A percentile compares a stretch with the other conserved stretches of the same genome.
Evolutionary conservation across 495 filamentous ascomycete species (phyloP).

Genomic region (Coniosporium apollinis): DNA sequence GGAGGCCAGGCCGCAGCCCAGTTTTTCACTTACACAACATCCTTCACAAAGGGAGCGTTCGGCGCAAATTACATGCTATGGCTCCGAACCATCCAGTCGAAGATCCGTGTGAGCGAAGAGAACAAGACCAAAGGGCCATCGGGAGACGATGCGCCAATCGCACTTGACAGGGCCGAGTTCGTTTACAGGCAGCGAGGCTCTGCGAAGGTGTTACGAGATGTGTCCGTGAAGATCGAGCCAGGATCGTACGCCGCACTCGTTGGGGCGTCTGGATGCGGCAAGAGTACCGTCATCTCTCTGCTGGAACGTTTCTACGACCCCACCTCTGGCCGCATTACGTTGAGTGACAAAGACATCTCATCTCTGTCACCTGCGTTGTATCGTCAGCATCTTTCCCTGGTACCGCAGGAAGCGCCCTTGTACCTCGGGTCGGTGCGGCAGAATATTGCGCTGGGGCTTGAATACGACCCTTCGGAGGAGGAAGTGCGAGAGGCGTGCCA

Average conservation of each 20-base stretch:
- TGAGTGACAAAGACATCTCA: conserved; percentile 8
- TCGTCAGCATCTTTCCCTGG: conserved; percentile 12
- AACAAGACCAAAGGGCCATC: conserved; percentile 16
- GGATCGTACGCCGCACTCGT: conserved; percentile 56
- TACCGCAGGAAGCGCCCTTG: conserved; percentile 16
- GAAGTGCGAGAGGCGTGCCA: conserved; percentile 37
- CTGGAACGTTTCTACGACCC: conserved; percentile 18
- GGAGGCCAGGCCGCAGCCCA: conserved; percentile 36
- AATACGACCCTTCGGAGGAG: conserved; percentile 27
- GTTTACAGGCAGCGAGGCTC: conserved; percentile 8
- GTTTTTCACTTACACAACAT: conserved; percentile 32
- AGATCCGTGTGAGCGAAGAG: conserved; percentile 22
- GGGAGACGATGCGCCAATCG: conserved; percentile 33
- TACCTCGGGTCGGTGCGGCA: conserved; percentile 14
- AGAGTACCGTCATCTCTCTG: conserved; percentile 37
- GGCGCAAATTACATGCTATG: conserved; percentile 29
- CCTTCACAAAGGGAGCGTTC: neutral
- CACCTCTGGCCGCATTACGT: conserved; percentile 10
- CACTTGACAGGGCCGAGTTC: conserved; percentile 32
- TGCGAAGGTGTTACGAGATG: conserved; percentile 9
- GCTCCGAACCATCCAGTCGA: conserved; percentile 23
- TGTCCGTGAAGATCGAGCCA: conserved; percentile 38
- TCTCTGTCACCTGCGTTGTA: conserved; percentile 5
- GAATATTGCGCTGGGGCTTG: conserved; percentile 14
- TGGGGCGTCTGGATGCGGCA: conserved; percentile 56